Conservation (phyloP, 2,329 filamentous ascomycete genomes). For the Venturia asperata region DNA sequence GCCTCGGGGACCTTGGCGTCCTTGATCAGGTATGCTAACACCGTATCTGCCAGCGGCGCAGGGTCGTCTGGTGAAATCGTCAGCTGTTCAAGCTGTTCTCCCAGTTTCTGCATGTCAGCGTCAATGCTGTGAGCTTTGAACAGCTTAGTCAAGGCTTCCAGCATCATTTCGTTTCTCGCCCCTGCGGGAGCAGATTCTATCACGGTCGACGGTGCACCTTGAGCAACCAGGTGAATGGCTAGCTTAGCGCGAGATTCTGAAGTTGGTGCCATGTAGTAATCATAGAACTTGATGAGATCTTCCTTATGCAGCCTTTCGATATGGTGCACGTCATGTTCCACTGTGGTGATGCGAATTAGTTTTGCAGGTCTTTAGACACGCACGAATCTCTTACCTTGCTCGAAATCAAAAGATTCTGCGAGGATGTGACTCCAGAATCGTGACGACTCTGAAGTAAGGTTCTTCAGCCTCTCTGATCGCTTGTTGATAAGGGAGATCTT, state of each 20-base stretch:
- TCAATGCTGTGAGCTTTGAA: slow-evolving; percentile 42
- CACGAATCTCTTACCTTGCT: slow-evolving; percentile 56
- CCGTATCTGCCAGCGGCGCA: slow-evolving; percentile 43
- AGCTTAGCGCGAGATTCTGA: slow-evolving; percentile 74
- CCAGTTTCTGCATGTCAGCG: slow-evolving; percentile 37
- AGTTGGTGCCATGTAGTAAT: slow-evolving; percentile 64
- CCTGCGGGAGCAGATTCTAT: slow-evolving; percentile 37
- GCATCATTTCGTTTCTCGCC: slow-evolving; percentile 28
- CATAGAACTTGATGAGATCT: slow-evolving; percentile 75
- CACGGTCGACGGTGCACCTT: slow-evolving; percentile 42
- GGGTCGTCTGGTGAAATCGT: slow-evolving; percentile 34
- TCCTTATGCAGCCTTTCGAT: slow-evolving; percentile 69
- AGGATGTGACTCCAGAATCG: slow-evolving; percentile 81
- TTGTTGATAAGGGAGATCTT: slow-evolving; percentile 85
- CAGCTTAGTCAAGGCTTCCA: slow-evolving; percentile 39
- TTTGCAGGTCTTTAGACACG: background rate
- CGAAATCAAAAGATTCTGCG: slow-evolving; percentile 83
- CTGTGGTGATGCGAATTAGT: slow-evolving; percentile 35
- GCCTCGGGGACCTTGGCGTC: slow-evolving; percentile 43
- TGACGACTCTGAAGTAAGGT: slow-evolving; percentile 74
- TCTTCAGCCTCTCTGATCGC: slow-evolving; percentile 85
- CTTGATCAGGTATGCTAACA: slow-evolving; percentile 43
- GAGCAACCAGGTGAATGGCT: slow-evolving; percentile 74
- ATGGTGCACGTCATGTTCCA: slow-evolving; percentile 66
- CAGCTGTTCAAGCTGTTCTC: slow-evolving; percentile 23